Conservation (phyloP, 768 basidiomycete species). For the Exidia glandulosa region DNA sequence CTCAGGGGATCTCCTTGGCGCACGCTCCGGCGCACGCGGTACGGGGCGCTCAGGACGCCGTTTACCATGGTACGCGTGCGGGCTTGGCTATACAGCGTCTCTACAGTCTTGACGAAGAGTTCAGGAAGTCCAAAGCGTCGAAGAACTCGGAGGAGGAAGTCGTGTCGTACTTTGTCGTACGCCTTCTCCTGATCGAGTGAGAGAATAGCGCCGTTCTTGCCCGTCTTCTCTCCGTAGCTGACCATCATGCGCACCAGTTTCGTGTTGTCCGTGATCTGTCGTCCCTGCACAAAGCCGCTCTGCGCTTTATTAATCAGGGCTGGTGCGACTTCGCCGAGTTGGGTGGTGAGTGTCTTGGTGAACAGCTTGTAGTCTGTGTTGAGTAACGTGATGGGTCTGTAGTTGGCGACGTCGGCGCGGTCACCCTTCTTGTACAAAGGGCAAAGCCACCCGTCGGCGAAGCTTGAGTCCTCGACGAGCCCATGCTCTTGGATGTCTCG, state of each 20-base stretch:
- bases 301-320: conserved; percentile 24
- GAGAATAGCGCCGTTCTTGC: conserved; percentile 7
- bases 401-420: conserved; percentile 6
- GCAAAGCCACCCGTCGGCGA: conserved; percentile 23
- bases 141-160: conserved; percentile 8
- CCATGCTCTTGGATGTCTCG: conserved; percentile 28
- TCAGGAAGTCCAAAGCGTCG: conserved; percentile 1
- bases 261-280: conserved; percentile 23
- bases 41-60: conserved; percentile 15
- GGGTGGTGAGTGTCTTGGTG: conserved; percentile 14
- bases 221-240: conserved; percentile 6
- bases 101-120: conserved; percentile 14
- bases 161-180: too few relatives aligned
- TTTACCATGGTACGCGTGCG: conserved; percentile 24
- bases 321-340: conserved; percentile 7
- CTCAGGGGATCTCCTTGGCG: conserved; percentile 29
- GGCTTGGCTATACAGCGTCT: conserved; percentile 20
- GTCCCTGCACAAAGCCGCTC: conserved; percentile 26
- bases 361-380: conserved; percentile 25
- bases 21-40: conserved; percentile 20
- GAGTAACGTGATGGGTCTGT: conserved; percentile 12
- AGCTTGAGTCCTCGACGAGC: conserved; percentile 3
- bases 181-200: conserved; percentile 12
- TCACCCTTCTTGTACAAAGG: conserved; percentile 27
- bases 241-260: too few relatives aligned